Conservation (phyloP, 176 grass and related monocot genomes). For the Poa annua region DNA sequence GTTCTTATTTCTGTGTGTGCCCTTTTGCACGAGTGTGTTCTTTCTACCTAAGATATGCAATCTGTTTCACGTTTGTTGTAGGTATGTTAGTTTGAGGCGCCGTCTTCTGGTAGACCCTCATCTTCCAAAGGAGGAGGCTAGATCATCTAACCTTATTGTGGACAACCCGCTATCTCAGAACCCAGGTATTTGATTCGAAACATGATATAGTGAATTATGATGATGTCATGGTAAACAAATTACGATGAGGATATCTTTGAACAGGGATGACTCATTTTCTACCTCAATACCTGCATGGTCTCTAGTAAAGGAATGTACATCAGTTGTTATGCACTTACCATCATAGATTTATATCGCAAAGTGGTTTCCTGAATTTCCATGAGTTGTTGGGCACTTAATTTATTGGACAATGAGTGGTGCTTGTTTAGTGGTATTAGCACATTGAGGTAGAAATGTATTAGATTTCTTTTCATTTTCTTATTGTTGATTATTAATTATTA, state of each 20-base stretch:
- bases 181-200: conserved; percentile 65
- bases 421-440: conserved; percentile 12
- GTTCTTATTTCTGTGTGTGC: background rate
- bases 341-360: conserved; percentile 12
- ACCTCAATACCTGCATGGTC: conserved; percentile 27
- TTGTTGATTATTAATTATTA: background rate
- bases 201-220: background rate
- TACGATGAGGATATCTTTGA: background rate
- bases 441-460: conserved; percentile 20
- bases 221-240: conserved; percentile 36
- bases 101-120: conserved; percentile 79
- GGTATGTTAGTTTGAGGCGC: conserved; percentile 82
- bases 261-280: background rate
- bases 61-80: conserved; percentile 40
- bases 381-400: conserved; percentile 15
- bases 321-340: background rate
- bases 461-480: no score
- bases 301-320: conserved; percentile 13
- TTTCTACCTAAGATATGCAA: conserved; percentile 17
- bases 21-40: background rate
- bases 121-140: conserved; percentile 64
- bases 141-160: conserved; percentile 60
- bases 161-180: conserved; percentile 97
- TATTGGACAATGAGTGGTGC: background rate
- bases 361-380: conserved; percentile 1